A percentile compares a stretch with the other conserved stretches of the same genome.
These are phyloP conservation scores for Fomitopsis pinicola DNA, from an alignment of 1,284 basidiomycete genomes.

Conservation along the genomic window DNA sequence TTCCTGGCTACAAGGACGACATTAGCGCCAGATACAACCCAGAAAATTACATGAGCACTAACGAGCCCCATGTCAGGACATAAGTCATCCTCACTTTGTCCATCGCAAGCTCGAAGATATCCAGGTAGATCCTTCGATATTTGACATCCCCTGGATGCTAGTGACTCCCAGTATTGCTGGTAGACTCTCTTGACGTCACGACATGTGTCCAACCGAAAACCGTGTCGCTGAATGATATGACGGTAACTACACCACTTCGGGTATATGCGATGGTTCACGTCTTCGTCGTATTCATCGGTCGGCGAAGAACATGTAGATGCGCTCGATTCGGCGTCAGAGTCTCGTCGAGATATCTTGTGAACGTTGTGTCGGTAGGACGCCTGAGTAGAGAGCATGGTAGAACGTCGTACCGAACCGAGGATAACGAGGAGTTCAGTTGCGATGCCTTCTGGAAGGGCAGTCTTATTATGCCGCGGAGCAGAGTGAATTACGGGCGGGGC, in stretches of 20 bases:
- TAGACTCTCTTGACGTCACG: slow-evolving; percentile 59
- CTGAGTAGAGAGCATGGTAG: not conserved
- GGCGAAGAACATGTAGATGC: slow-evolving; percentile 42
- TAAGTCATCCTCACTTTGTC: slow-evolving; percentile 49
- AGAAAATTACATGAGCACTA: slow-evolving; percentile 22
- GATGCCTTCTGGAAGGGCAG: not conserved
- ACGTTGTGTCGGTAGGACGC: not conserved
- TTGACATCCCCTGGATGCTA: slow-evolving; percentile 19
- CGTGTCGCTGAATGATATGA: slow-evolving; percentile 41
- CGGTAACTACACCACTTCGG: slow-evolving; percentile 61
- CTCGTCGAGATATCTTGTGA: slow-evolving; percentile 12
- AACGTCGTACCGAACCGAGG: not conserved
- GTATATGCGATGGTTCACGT: slow-evolving; percentile 50
- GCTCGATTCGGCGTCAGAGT: slow-evolving; percentile 29
- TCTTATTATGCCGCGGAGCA: not conserved
- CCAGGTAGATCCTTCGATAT: slow-evolving; percentile 28
- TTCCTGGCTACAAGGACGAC: slow-evolving; percentile 48
- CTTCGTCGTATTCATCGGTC: slow-evolving; percentile 64
- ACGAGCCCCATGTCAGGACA: slow-evolving; percentile 70
- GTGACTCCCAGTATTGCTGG: slow-evolving; percentile 29
- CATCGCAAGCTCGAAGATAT: slow-evolving; percentile 31
- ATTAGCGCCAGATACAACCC: not conserved
- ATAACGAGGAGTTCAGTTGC: not conserved
- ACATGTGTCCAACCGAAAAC: slow-evolving; percentile 63
- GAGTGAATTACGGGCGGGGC: not conserved